Conservation (phyloP, 2,329 filamentous ascomycete genomes). For the Colletotrichum sp. region DNA sequence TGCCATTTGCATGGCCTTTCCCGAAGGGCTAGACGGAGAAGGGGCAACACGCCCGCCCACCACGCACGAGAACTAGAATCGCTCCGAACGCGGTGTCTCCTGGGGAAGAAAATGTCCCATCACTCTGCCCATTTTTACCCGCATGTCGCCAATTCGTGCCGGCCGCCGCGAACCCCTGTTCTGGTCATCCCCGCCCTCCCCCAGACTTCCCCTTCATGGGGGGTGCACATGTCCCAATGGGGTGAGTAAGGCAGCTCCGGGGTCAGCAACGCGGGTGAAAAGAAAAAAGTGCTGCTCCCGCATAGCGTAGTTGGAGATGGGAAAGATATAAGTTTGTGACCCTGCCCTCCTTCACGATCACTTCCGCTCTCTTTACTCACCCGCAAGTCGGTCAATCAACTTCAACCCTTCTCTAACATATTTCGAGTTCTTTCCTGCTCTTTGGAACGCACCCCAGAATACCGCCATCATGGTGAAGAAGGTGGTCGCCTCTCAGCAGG, state of each 20-base stretch:
- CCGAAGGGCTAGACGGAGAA: constrained; percentile 2
- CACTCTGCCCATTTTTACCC: constrained; percentile 24
- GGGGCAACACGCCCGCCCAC: neutral
- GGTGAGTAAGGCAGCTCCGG: constrained; percentile 12
- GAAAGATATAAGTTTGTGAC: constrained; percentile 9
- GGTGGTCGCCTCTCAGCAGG: constrained; percentile 16
- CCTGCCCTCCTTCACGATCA: neutral
- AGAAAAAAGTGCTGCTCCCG: neutral
- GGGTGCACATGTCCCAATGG: constrained; percentile 6
- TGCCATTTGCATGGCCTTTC: neutral
- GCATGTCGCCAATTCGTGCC: constrained; percentile 20
- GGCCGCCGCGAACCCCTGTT: constrained; percentile 20
- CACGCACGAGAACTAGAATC: neutral
- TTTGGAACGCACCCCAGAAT: neutral
- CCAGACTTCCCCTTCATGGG: constrained; percentile 8
- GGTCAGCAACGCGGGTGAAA: neutral
- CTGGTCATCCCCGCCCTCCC: constrained; percentile 9
- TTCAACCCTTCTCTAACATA: neutral
- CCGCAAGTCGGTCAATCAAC: constrained; percentile 17
- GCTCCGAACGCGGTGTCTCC: neutral
- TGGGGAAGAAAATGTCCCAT: neutral
- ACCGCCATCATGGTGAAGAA: constrained; percentile 20
- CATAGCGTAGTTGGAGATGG: neutral
- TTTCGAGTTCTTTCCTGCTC: neutral
- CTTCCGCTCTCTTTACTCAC: neutral